Base-by-base conservation (phyloP, 2,329 filamentous ascomycete genomes). In the Diplodia scrobiculata region DNA sequence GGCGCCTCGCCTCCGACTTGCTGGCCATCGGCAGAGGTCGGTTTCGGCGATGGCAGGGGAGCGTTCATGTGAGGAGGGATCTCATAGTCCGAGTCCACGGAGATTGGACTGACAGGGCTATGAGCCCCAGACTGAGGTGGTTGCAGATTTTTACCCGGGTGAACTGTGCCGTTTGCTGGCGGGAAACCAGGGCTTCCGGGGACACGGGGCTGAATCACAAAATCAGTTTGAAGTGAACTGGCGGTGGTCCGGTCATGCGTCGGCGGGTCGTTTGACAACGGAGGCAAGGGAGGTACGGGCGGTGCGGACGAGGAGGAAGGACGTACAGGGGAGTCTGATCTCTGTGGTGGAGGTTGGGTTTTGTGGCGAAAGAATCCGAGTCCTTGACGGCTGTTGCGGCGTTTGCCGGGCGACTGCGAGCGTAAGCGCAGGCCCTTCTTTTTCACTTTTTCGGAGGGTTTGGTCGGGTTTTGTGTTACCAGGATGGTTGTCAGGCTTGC, bases 401-500 rank as follows among this genome's bases (percentile, higher is more conserved):
- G 65, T 50, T 66, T 66, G 65, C 54, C 47, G 55, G 65, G 65
- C 54, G 65, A 66, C 55, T 60, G 65, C 55, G 65, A 66, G 47
- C 65, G 65, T 62, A 66, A 62, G 55, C 55, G 65, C 51, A 62
- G 51, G 65, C 65, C 65, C 54, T 60, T 60, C 54, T 65, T 66
- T 66, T 67, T 67, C 32, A 70, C 51, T 21, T 68, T 67, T 10
- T 77, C 75, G 13, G 73, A 67, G 3, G 70, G 62, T 53, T 75
- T 75, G n/a, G 71, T 72, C 13, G 74, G 55, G 54, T 66, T 73
- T 48, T 77, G 73, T n/a, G 76, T 78, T 32, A 78, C 74, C 21
- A 78, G 69, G 62, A 78, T 77, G 2, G 76, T 75, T 21, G 76
- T 78, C 51, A 78, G 66, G 67, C 76, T 78, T n/a, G 76, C 73